A percentile compares a stretch with the other conserved stretches of the same genome.
Evolutionary conservation across 345 rosid genomes (phyloP).

Genomic region (Populus deltoides): DNA sequence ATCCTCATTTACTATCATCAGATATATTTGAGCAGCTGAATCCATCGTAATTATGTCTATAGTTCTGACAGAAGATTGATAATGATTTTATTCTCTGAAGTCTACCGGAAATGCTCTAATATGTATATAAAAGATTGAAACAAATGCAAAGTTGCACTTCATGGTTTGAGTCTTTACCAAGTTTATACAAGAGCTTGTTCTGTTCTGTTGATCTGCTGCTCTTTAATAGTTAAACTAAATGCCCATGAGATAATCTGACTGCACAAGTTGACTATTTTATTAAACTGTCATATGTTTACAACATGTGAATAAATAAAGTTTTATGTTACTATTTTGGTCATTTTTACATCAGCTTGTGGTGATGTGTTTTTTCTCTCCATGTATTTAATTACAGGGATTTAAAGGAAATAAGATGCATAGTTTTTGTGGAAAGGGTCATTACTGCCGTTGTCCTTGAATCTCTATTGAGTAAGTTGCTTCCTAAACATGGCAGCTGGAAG

Average conservation of each 20-base stretch:
- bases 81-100: not conserved
- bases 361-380: not conserved
- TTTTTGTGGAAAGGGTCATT: slow-evolving; percentile 80
- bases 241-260: not conserved
- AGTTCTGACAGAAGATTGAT: not conserved
- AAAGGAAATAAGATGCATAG: slow-evolving; percentile 67
- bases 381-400: slow-evolving; percentile 37
- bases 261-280: not conserved
- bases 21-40: not conserved
- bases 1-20: slow-evolving; percentile 4
- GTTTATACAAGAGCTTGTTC: not conserved
- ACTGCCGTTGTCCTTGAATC: slow-evolving; percentile 58
- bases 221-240: not conserved
- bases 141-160: not conserved
- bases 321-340: not conserved
- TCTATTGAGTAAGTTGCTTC: slow-evolving; percentile 56
- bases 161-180: not conserved
- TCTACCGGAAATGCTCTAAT: not conserved
- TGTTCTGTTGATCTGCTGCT: not conserved
- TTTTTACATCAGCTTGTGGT: not conserved
- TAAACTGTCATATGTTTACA: not conserved
- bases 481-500: slow-evolving; percentile 52
- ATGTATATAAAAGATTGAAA: not conserved
- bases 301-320: not conserved
- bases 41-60: not conserved